A percentile compares a stretch with the other conserved stretches of the same genome.
Conservation (phyloP, 106 monocot species). For the Narthecium ossifragum region DNA sequence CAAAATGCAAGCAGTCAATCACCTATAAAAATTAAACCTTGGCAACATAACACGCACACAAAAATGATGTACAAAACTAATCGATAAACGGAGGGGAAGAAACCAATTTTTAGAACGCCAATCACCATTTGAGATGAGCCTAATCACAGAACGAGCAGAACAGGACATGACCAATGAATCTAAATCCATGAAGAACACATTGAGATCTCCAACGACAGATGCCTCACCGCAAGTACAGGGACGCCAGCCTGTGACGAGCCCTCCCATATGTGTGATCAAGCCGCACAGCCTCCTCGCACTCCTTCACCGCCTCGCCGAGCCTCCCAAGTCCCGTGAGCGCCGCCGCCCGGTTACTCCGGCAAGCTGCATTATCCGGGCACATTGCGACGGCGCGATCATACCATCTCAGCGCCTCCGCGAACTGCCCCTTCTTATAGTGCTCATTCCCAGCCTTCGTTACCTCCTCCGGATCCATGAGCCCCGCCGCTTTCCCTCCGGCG, state of each 20-base stretch:
- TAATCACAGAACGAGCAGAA: too few species aligned
- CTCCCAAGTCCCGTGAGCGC: slow-evolving; percentile 58
- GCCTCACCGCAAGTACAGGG: slow-evolving; percentile 48
- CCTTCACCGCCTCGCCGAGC: slow-evolving; percentile 52
- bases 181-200: not conserved
- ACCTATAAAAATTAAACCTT: too few species aligned
- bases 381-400: slow-evolving; percentile 55
- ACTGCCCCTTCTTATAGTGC: slow-evolving; percentile 53
- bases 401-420: slow-evolving; percentile 46
- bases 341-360: slow-evolving; percentile 64
- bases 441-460: slow-evolving; percentile 66
- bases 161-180: too few species aligned
- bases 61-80: not conserved
- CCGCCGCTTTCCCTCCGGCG: not conserved
- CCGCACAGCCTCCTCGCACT: slow-evolving; percentile 50
- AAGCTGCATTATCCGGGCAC: slow-evolving; percentile 54
- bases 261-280: slow-evolving; percentile 39
- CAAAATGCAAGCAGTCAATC: too few species aligned
- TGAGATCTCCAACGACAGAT: not conserved
- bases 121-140: too few species aligned
- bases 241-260: slow-evolving; percentile 48
- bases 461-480: slow-evolving; percentile 41
- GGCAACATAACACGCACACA: too few species aligned
- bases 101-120: not conserved
- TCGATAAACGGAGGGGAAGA: not conserved